phyloP scores from a whole-genome alignment of 2,329 filamentous ascomycete genomes.

The Xylariomycetidae sp. region DNA sequence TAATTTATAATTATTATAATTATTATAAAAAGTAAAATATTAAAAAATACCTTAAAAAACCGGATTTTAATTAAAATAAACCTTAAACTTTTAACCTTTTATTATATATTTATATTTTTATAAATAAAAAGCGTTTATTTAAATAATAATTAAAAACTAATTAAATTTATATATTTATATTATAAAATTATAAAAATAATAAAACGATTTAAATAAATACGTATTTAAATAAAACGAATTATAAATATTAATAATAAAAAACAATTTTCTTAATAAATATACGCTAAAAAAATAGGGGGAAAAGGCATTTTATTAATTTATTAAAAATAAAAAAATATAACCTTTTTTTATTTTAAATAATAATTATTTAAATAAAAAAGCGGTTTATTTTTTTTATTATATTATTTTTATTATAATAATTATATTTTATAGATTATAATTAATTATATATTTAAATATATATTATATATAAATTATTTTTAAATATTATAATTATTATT shows the following conservation, averaged over 20 bases:
- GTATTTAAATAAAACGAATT: too few species aligned
- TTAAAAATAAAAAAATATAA: constrained; percentile 1
- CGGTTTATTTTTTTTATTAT: neutral
- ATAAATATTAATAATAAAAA: too few species aligned
- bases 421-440: neutral
- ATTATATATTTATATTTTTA: constrained; percentile 2
- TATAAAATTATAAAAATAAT: too few species aligned
- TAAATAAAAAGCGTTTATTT: neutral
- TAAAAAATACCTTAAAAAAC: too few species aligned
- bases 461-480: constrained; percentile 1
- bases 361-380: constrained; percentile 1
- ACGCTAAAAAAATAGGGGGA: too few species aligned
- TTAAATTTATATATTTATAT: constrained; percentile 4
- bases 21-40: too few species aligned
- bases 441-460: constrained; percentile 2
- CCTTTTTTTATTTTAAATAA: constrained; percentile 2
- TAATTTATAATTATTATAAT: too few species aligned
- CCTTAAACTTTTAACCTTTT: neutral
- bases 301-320: too few species aligned
- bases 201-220: too few species aligned
- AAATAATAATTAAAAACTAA: constrained; percentile 1
- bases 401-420: neutral
- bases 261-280: too few species aligned
- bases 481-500: neutral
- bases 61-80: too few species aligned